phyloP scores from a whole-genome alignment of 352 stramenopile species.

The Phytophthora sojae region DNA sequence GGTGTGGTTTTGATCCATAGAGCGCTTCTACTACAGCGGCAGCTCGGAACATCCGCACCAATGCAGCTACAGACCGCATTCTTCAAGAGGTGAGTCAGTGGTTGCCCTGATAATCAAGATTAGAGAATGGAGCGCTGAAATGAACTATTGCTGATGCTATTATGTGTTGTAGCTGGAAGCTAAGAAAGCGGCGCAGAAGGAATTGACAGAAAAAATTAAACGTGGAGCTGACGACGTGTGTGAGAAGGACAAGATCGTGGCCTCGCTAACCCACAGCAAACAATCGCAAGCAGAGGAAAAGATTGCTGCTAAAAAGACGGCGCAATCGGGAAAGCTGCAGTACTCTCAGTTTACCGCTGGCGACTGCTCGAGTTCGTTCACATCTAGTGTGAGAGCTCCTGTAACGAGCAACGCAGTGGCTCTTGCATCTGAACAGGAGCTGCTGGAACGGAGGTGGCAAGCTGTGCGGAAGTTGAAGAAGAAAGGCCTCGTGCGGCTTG shows the following conservation, averaged over 20 bases:
- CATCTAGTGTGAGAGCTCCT: conserved; percentile 90
- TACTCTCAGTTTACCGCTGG: conserved; percentile 92
- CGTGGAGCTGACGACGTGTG: conserved; percentile 61
- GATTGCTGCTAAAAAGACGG: conserved; percentile 13
- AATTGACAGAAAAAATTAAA: conserved; percentile 74
- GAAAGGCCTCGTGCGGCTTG: conserved; percentile 97
- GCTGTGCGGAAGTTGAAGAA: conserved; percentile 92
- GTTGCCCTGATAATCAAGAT: background rate
- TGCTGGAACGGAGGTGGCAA: conserved; percentile 86
- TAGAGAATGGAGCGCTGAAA: background rate
- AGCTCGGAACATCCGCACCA: conserved; percentile 77
- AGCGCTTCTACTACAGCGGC: conserved; percentile 15
- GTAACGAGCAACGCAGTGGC: conserved; percentile 69
- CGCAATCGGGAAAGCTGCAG: conserved; percentile 45
- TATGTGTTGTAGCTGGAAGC: conserved; percentile 57
- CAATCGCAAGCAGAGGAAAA: conserved; percentile 30
- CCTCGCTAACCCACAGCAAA: conserved; percentile 68
- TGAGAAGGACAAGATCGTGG: conserved; percentile 81
- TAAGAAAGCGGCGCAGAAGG: conserved; percentile 68
- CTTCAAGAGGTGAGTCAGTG: conserved; percentile 61
- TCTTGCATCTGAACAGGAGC: conserved; percentile 62
- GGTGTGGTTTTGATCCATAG: conserved; percentile 8
- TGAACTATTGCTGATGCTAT: background rate
- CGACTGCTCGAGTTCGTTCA: conserved; percentile 94
- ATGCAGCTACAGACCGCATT: conserved; percentile 85